Base-by-base conservation (phyloP, 805 yeast species). In the Myxozyma neotropica region DNA sequence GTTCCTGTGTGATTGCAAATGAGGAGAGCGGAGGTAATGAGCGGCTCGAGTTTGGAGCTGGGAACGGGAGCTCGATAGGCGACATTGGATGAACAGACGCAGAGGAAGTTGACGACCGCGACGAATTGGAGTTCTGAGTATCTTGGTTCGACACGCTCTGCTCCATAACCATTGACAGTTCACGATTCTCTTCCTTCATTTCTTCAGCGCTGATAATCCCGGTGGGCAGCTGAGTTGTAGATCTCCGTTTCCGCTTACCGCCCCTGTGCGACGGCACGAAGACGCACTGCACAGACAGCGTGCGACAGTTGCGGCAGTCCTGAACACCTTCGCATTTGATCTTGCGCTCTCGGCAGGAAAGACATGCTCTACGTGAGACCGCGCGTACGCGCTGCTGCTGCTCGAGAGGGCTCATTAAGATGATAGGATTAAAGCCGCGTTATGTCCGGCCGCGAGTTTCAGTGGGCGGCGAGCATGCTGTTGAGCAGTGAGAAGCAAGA, bases 291-390 rank as follows among this genome's bases (percentile, higher is more conserved):
- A 43, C 38, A 2, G 45, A 38, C 5, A 57, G 58, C 3, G 52
- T 44, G 23, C 39, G 33, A 39, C 65, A 61, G 33, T 61, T 58
- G 13, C 55, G 43, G 24, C 65, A 61, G 33, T 47, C 55, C 43
- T 61, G 65, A 29, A 54, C 87, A 13, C 88, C 88, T 64, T 84
- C 87, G 71, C 89, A 84, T 65, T 83, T 84, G 63, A 84, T 77
- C 66, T 85, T 84, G 73, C 82, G 83, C 65, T 82, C 86, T 42
- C 89, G 80, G 60, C 89, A 84, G 3, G 83, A 77, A 4, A 85
- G 73, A 69, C 88, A 84, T 0, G 88, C 88, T 48, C 85, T 74
- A 58, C 81, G 76, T 0, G 87, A 86, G 1, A 84, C 88, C 4
- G 79, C 74, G 24, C 84, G 72, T 59, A 76, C 75, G 26, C 52